phyloP scores from a whole-genome alignment of 805 yeast genomes.

The Saccharomycopsis fodiens region DNA sequence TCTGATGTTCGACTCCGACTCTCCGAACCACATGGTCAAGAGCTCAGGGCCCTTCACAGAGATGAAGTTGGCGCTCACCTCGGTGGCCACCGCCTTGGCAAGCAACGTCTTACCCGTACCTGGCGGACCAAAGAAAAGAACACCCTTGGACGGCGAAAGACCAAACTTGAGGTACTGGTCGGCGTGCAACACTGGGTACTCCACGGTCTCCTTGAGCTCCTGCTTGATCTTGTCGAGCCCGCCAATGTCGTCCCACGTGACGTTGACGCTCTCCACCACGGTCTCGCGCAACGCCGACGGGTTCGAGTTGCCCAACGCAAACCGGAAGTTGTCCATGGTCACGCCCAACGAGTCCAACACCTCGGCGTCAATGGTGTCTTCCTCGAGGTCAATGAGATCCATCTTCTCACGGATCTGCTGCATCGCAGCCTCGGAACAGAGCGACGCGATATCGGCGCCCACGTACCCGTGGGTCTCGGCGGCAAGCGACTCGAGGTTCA shows the following conservation, averaged over 20 bases:
- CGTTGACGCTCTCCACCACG: constrained; percentile 96
- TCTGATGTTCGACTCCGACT: constrained; percentile 93
- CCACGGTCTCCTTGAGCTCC: constrained; percentile 97
- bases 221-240: constrained; percentile 94
- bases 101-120: constrained; percentile 99
- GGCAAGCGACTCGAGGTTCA: constrained; percentile 92
- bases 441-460: constrained; percentile 97
- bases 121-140: constrained; percentile 97
- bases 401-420: constrained; percentile 99
- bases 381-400: constrained; percentile 94
- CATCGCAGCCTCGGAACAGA: constrained; percentile 99
- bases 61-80: constrained; percentile 96
- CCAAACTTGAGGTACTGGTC: constrained; percentile 98
- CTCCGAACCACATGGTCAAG: constrained; percentile 98
- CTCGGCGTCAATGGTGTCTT: constrained; percentile 96
- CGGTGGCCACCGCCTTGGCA: constrained; percentile 99
- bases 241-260: constrained; percentile 99
- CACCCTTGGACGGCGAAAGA: constrained; percentile 96
- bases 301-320: constrained; percentile 94
- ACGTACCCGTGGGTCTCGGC: constrained; percentile 99
- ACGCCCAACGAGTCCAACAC: constrained; percentile 93
- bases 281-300: constrained; percentile 99
- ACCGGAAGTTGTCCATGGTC: constrained; percentile 97
- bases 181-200: constrained; percentile 97
- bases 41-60: constrained; percentile 96